Evolutionary conservation across 2,329 filamentous ascomycete species (phyloP), one percentile per base, ranked within the genome.

Genomic region (Talaromyces sp.): DNA sequence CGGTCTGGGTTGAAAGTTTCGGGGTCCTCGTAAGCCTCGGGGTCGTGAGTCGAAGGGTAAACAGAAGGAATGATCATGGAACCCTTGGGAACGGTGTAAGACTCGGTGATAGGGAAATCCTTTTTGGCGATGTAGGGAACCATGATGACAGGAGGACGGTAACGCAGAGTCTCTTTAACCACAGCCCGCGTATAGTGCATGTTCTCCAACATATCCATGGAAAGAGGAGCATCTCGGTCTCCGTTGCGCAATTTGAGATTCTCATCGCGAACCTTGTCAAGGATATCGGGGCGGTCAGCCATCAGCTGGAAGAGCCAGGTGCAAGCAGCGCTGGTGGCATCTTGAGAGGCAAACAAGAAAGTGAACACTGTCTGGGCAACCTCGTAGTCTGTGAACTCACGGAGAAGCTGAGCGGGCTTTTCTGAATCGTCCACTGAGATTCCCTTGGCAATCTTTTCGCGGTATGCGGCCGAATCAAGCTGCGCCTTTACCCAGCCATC

Each of bases 231-330:
- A 66, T 89, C 80, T 65, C 86, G 81, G 72, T 96, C 85, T 61
- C 92, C 92, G 69, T 88, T 88, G 68, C 93, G 88, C 57, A 89
- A 82, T 66, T 83, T 82, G 66, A 94, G 79, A 78, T 96, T 96
- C 82, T 99, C 95, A 72, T 96, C 92, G 53, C 94, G 91, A 61
- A 99, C 86, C 69, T 91, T 91, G 72, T 94, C 90, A 60, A 98
- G 83, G 59, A 96, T 83, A 63, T 98, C 94, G n/a, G 94, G 94
- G 66, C 92, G 89, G 79, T 98, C 92, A 54, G 95, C 93, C 81
- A 92, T 88, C 71, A 92, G 85, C 81, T 99, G 95, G 84, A 97
- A 96, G 66, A 98, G 80, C 92, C 95, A 98, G 59, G 93, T 97
- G 70, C 86, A 87, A 64, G 95, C 94, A 71, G 91, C 96, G 79